phyloP scores from a whole-genome alignment of 768 basidiomycete genomes.

The Paxillus involutus region DNA sequence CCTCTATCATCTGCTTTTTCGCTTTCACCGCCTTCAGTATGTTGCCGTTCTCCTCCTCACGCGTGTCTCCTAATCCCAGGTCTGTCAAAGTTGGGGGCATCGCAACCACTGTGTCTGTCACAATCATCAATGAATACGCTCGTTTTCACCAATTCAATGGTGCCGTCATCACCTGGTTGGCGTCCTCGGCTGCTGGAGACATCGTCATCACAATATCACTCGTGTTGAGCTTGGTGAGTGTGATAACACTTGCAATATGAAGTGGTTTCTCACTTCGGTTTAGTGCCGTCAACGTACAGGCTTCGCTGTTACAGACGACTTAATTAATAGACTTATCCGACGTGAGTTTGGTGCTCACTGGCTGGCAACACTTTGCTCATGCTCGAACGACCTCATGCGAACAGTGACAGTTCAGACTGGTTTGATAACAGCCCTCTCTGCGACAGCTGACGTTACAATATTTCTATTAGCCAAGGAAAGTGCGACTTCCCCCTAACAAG shows the following conservation, averaged over 20 bases:
- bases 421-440: conserved; percentile 17
- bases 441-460: conserved; percentile 11
- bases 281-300: conserved; percentile 42
- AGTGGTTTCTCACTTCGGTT: neutral
- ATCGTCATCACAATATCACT: conserved; percentile 40
- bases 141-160: conserved; percentile 37
- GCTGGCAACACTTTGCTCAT: neutral
- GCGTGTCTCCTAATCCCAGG: neutral
- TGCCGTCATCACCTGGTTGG: conserved; percentile 40
- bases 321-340: conserved; percentile 42
- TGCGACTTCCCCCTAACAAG: neutral
- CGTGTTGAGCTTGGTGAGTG: conserved; percentile 40
- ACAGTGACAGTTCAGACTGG: conserved; percentile 26
- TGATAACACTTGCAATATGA: too few relatives aligned
- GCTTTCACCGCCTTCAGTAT: neutral
- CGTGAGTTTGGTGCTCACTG: conserved; percentile 15
- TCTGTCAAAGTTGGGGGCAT: conserved; percentile 29
- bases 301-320: conserved; percentile 37
- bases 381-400: neutral
- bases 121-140: conserved; percentile 30
- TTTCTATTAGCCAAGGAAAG: conserved; percentile 15
- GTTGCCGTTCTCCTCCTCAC: neutral
- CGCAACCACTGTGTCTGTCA: conserved; percentile 34
- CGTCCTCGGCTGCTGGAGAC: conserved; percentile 38
- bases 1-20: conserved; percentile 16